Base-by-base conservation (phyloP, 495 filamentous ascomycete genomes). In the Talaromyces trachyspermus region DNA sequence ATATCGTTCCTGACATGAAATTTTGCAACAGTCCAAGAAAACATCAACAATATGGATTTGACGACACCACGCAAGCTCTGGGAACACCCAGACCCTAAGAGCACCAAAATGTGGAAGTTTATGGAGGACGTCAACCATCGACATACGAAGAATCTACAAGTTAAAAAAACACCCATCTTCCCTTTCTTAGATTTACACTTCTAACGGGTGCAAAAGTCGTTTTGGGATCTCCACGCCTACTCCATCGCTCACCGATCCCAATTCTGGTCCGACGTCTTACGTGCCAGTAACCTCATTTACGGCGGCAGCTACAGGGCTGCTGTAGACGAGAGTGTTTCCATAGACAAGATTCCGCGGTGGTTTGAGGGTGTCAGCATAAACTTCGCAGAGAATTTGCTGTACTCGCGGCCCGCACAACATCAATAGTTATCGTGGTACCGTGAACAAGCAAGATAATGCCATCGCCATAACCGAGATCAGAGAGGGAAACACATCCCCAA, bases 41-140 rank as follows among this genome's bases (percentile, higher is more conserved):
- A n/a, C 15, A 14, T 10, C 10, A n/a, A n/a, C 30, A 33, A 33
- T 1, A 33, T 33, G 30, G 15, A 14, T n/a, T 33, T 33, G 30
- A 33, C 30, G 10, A 33, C 30, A 33, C 67, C 64, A 4, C 58
- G 67, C 23, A 70, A 69, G 54, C 58, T 70, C 37, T 88, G 84
- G 84, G 66, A 74, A 53, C 84, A 86, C 59, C 64, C 75, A 19
- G 56, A 72, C 46, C 83, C 83, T 5, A 59, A 72, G 45, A 65
- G 68, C 9, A 86, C 82, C 5, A 64, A 69, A 36, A 84, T 87
- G 79, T 78, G 72, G 59, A 65, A 57, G 40, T 86, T 87, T 56
- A 61, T 52, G 29, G 39, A 55, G 11, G 40, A 44, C 0, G 30
- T 33, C 12, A 33, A 33, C 30, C 30, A 33, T 11, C 12, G 11